These are phyloP conservation scores for Citrus cavaleriei DNA, from an alignment of 345 rosid genomes.

Conservation along the genomic window DNA sequence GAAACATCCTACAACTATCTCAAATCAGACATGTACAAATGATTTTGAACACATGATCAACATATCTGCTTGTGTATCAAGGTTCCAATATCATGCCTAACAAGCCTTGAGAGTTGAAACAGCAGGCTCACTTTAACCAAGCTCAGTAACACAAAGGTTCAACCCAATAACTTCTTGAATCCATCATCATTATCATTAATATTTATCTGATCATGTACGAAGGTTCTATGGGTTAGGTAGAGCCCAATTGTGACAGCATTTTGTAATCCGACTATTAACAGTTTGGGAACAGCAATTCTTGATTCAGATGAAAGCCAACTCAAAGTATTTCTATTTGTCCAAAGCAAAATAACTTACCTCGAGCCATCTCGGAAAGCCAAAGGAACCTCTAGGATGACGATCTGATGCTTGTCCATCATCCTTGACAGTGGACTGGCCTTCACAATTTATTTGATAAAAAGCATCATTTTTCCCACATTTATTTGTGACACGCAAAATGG, in stretches of 20 bases:
- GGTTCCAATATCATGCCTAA: neutral
- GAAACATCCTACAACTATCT: neutral
- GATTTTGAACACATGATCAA: neutral
- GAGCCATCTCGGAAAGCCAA: slow-evolving; percentile 77
- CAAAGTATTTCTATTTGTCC: neutral
- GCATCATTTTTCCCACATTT: slow-evolving; percentile 51
- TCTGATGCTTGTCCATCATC: slow-evolving; percentile 51
- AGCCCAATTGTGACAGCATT: neutral
- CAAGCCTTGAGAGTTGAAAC: neutral
- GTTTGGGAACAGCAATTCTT: neutral
- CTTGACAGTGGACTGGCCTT: slow-evolving; percentile 53
- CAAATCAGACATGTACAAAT: neutral
- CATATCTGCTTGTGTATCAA: neutral
- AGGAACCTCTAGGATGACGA: slow-evolving; percentile 56
- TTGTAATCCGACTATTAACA: neutral
- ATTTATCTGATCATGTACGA: neutral
- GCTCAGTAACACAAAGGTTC: neutral
- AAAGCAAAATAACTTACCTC: slow-evolving; percentile 45
- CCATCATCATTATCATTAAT: neutral
- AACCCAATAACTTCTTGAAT: neutral
- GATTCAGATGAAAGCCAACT: neutral
- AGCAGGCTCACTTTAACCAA: too few relatives aligned
- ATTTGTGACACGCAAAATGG: slow-evolving; percentile 58
- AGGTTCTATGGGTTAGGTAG: neutral
- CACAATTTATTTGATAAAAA: slow-evolving; percentile 52